Evolutionary conservation across 2,329 filamentous ascomycete genomes (phyloP).

Genomic region (Phaeosphaeriaceae sp.): DNA sequence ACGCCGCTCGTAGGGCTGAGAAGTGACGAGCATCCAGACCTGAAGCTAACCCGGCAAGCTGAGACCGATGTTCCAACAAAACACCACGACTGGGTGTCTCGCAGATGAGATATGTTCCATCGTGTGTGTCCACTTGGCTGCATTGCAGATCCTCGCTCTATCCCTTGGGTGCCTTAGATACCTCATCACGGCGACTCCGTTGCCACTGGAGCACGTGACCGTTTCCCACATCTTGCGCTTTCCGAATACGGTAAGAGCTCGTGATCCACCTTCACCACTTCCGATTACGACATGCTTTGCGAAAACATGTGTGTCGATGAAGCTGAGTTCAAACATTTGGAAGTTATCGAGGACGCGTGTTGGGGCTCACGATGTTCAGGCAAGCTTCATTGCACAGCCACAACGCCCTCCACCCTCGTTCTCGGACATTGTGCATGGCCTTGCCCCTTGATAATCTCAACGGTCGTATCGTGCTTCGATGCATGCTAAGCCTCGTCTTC

Average conservation of each 20-base stretch:
- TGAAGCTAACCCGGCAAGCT: constrained; percentile 10
- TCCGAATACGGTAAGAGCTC: not conserved
- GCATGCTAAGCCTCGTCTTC: not conserved
- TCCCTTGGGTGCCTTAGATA: not conserved
- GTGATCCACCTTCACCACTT: not conserved
- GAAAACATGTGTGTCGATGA: not conserved
- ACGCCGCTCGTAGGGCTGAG: constrained; percentile 11
- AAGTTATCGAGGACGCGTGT: not conserved
- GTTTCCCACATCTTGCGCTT: not conserved
- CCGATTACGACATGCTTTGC: not conserved
- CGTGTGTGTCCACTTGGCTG: not conserved
- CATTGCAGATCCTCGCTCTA: constrained; percentile 1
- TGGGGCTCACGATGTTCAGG: not conserved
- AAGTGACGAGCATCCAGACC: constrained; percentile 10
- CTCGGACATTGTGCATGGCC: not conserved
- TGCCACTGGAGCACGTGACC: constrained; percentile 6
- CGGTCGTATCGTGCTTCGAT: not conserved
- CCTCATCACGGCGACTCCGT: constrained; percentile 5
- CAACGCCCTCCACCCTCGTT: not conserved
- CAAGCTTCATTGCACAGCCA: not conserved
- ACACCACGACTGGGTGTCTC: not conserved
- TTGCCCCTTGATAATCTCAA: not conserved
- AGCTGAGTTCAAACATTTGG: not conserved
- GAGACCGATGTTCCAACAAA: not conserved
- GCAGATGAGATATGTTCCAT: not conserved